Conservation (phyloP, 345 rosid genomes). For the Tarenaya hassleriana region DNA sequence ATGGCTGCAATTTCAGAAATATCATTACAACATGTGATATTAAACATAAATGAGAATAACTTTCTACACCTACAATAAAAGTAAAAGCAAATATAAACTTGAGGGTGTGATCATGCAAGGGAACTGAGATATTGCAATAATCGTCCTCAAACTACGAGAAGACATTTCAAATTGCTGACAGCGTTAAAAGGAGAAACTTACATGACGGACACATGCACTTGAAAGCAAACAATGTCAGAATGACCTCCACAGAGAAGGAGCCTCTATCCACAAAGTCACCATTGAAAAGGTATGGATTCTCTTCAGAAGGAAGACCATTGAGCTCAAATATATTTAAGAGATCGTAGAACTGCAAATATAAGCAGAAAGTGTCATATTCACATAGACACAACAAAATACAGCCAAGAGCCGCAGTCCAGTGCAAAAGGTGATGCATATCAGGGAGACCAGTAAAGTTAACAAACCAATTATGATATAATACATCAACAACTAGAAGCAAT, state of each 20-base stretch:
- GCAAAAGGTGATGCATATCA: too few species aligned
- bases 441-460: neutral
- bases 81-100: constrained; percentile 7
- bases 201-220: constrained; percentile 96
- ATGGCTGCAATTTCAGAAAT: constrained; percentile 53
- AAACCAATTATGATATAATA: too few species aligned
- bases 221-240: constrained; percentile 88
- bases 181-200: constrained; percentile 23
- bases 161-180: constrained; percentile 3
- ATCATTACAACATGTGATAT: neutral
- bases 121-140: too few species aligned
- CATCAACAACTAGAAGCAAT: too few species aligned
- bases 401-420: neutral
- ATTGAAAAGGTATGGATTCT: constrained; percentile 91
- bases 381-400: constrained; percentile 9
- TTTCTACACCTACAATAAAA: neutral
- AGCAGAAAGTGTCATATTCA: constrained; percentile 17
- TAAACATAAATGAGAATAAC: constrained; percentile 5
- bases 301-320: constrained; percentile 94
- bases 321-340: constrained; percentile 87
- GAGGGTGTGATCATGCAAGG: too few species aligned
- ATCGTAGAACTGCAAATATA: constrained; percentile 78
- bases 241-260: constrained; percentile 88
- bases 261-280: constrained; percentile 99
- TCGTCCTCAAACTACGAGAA: too few species aligned